Percentiles rank a stretch among this genome's conserved stretches.
These are phyloP conservation scores for Candida fluviatilis DNA, from an alignment of 805 yeast genomes.

Conservation along the genomic window DNA sequence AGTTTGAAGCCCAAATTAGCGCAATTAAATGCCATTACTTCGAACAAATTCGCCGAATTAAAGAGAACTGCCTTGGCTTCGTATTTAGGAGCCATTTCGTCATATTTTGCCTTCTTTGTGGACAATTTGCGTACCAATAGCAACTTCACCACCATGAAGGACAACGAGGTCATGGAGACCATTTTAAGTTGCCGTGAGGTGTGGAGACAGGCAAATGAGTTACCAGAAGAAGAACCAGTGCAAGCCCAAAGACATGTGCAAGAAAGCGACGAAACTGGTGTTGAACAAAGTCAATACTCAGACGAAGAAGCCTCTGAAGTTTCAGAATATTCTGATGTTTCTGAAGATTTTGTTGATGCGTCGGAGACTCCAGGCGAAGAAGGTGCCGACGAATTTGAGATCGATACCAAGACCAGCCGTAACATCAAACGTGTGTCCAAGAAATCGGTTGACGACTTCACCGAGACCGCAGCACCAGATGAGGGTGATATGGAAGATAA, in stretches of 20 bases:
- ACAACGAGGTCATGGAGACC: slow-evolving; percentile 85
- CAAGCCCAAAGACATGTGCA: too few relatives aligned
- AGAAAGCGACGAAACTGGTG: slow-evolving; percentile 9
- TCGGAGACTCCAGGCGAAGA: slow-evolving; percentile 8
- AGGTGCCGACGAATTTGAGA: slow-evolving; percentile 34
- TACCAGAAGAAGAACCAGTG: slow-evolving; percentile 28
- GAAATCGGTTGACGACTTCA: slow-evolving; percentile 41
- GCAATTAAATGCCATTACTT: slow-evolving; percentile 9
- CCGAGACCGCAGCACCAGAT: slow-evolving; percentile 64
- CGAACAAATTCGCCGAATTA: slow-evolving; percentile 37
- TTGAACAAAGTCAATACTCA: slow-evolving; percentile 11
- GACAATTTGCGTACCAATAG: slow-evolving; percentile 53
- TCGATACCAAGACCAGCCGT: slow-evolving; percentile 53
- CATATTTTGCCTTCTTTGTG: slow-evolving; percentile 73
- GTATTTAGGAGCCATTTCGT: slow-evolving; percentile 71
- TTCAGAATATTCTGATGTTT: slow-evolving; percentile 11
- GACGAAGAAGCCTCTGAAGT: slow-evolving; percentile 14
- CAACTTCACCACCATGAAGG: slow-evolving; percentile 60
- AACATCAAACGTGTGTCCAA: slow-evolving; percentile 35
- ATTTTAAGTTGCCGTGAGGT: slow-evolving; percentile 77
- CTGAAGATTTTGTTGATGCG: slow-evolving; percentile 17
- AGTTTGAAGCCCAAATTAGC: slow-evolving; percentile 15
- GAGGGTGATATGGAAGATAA: slow-evolving; percentile 87
- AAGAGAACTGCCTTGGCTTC: slow-evolving; percentile 71
- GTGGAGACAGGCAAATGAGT: slow-evolving; percentile 77